These are phyloP conservation scores for Exserohilum rostratum DNA, from an alignment of 2,329 filamentous ascomycete species.

Conservation along the genomic window DNA sequence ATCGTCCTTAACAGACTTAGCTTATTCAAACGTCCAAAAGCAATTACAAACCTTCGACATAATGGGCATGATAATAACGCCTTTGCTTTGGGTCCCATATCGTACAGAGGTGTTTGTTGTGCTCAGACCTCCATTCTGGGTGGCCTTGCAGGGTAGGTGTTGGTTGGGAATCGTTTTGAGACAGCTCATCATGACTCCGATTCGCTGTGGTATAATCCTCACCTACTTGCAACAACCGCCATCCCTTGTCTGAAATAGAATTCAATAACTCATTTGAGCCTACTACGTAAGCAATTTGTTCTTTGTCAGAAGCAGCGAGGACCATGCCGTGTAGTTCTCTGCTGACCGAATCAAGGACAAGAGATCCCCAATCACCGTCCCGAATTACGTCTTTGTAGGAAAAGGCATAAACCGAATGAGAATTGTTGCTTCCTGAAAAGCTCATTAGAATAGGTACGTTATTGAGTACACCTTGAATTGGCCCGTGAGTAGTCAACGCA, in stretches of 20 bases:
- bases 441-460: neutral
- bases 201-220: neutral
- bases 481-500: neutral
- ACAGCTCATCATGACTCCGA: neutral
- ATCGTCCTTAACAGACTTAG: neutral
- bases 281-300: neutral
- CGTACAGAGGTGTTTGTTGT: neutral
- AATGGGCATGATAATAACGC: neutral
- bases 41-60: neutral
- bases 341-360: neutral
- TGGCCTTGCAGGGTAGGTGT: neutral
- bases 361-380: neutral
- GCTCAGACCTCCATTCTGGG: neutral
- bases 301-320: neutral
- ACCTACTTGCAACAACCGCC: neutral
- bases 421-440: neutral
- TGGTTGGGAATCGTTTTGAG: neutral
- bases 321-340: neutral
- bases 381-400: neutral
- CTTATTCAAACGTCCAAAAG: too few relatives aligned
- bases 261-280: neutral
- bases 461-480: neutral
- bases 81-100: neutral
- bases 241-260: neutral
- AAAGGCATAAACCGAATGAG: neutral